phyloP scores from a whole-genome alignment of 148 eudicot species.

The Rhododendron williamsianum region DNA sequence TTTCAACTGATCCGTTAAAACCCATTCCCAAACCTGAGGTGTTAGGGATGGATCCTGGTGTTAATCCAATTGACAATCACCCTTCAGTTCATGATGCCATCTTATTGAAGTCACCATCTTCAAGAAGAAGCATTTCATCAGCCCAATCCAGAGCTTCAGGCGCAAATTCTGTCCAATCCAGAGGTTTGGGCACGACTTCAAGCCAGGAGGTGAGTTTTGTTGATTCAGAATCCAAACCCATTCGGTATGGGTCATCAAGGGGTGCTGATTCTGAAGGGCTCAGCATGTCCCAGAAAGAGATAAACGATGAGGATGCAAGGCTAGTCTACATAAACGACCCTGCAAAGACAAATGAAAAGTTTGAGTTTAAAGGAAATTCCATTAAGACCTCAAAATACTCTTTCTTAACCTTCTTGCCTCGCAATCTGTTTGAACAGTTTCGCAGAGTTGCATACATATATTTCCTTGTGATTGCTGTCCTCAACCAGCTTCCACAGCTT shows the following conservation, averaged over 20 bases:
- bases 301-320: slow-evolving; percentile 85
- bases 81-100: slow-evolving; percentile 22
- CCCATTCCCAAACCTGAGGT: slow-evolving; percentile 18
- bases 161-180: slow-evolving; percentile 41
- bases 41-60: slow-evolving; percentile 37
- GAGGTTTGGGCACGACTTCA: slow-evolving; percentile 41
- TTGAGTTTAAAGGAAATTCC: slow-evolving; percentile 79
- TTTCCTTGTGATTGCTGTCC: slow-evolving; percentile 83
- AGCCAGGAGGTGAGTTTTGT: slow-evolving; percentile 52
- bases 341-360: slow-evolving; percentile 64
- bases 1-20: slow-evolving; percentile 30
- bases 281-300: slow-evolving; percentile 70
- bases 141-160: slow-evolving; percentile 36
- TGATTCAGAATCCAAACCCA: slow-evolving; percentile 47
- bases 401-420: slow-evolving; percentile 73
- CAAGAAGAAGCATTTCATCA: slow-evolving; percentile 49
- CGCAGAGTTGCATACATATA: slow-evolving; percentile 93
- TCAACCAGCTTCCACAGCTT: slow-evolving; percentile 91
- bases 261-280: slow-evolving; percentile 60
- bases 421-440: slow-evolving; percentile 94
- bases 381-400: slow-evolving; percentile 86
- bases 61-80: slow-evolving; percentile 22
- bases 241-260: slow-evolving; percentile 73
- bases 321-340: slow-evolving; percentile 80
- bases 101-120: slow-evolving; percentile 36